These are phyloP conservation scores for Verticillium tricorpus DNA, from an alignment of 2,329 filamentous ascomycete genomes.

Conservation along the genomic window DNA sequence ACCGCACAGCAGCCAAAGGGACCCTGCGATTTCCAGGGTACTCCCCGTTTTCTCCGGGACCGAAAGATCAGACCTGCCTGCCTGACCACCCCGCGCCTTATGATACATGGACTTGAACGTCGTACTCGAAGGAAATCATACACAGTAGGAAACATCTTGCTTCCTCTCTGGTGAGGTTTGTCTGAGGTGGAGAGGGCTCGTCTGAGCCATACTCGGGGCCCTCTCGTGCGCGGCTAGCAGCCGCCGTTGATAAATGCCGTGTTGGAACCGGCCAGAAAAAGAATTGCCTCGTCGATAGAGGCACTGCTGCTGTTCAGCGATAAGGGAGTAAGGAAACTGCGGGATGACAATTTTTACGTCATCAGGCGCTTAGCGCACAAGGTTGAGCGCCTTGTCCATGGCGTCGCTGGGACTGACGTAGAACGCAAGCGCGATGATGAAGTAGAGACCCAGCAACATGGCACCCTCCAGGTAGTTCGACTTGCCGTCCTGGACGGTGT, in stretches of 20 bases:
- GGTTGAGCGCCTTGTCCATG: conserved; percentile 30
- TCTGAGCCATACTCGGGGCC: not conserved
- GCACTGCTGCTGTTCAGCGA: not conserved
- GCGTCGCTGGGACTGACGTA: conserved; percentile 49
- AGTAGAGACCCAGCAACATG: conserved; percentile 55
- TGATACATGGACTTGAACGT: not conserved
- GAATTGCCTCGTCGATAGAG: not conserved
- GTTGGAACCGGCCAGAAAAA: not conserved
- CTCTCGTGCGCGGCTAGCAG: not conserved
- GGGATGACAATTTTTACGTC: not conserved
- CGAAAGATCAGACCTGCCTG: not conserved
- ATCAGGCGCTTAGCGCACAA: not conserved
- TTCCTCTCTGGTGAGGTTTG: not conserved
- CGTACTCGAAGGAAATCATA: not conserved
- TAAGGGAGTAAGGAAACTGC: not conserved
- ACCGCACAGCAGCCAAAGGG: not conserved
- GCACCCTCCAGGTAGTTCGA: conserved; percentile 81
- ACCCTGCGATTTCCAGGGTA: not conserved
- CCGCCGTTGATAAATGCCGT: not conserved
- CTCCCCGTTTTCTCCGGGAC: not conserved
- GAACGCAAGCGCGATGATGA: conserved; percentile 58
- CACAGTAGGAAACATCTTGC: not conserved
- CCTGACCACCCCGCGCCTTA: not conserved
- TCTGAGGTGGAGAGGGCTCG: not conserved
- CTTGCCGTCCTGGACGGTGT: conserved; percentile 74